A percentile compares a stretch with the other conserved stretches of the same genome.
These are phyloP conservation scores for Colletotrichum sp. DNA, from an alignment of 2,329 filamentous ascomycete species.

Conservation along the genomic window DNA sequence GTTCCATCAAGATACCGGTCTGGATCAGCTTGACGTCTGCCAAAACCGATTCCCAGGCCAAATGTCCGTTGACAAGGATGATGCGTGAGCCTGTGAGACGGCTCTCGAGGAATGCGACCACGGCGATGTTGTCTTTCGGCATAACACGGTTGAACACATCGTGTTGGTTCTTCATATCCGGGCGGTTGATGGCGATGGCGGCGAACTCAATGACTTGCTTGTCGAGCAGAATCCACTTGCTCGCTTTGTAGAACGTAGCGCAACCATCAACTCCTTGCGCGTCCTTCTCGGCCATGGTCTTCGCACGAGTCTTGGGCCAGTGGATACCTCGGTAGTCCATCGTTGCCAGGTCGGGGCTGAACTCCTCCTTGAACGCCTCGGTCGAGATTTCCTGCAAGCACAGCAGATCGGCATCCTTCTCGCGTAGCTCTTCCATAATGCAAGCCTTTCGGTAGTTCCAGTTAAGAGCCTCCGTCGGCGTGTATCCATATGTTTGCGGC, in stretches of 20 bases:
- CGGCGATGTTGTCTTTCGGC: conserved; percentile 96
- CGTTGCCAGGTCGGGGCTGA: conserved; percentile 84
- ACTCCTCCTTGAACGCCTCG: conserved; percentile 90
- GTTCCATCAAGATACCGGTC: conserved; percentile 93
- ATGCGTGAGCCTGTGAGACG: conserved; percentile 86
- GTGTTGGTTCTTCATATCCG: conserved; percentile 96
- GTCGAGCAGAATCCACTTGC: conserved; percentile 92
- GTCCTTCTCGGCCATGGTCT: conserved; percentile 90
- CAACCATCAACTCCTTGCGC: conserved; percentile 93
- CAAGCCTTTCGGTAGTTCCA: conserved; percentile 88
- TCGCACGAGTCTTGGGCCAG: conserved; percentile 87
- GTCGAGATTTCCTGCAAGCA: conserved; percentile 94
- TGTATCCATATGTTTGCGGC: conserved; percentile 85
- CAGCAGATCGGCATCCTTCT: conserved; percentile 84
- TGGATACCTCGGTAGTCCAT: conserved; percentile 94
- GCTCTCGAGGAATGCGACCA: conserved; percentile 92
- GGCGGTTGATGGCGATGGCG: conserved; percentile 88
- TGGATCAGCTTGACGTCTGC: conserved; percentile 97
- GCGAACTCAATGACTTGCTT: conserved; percentile 94
- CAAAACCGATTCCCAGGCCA: conserved; percentile 91
- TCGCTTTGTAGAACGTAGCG: conserved; percentile 94
- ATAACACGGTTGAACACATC: conserved; percentile 99
- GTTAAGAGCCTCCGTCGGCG: conserved; percentile 77
- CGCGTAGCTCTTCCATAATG: conserved; percentile 82
- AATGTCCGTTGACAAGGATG: conserved; percentile 92